Percentiles rank a stretch among this genome's conserved stretches.
phyloP scores from a whole-genome alignment of 2,329 filamentous ascomycete genomes.

The Drechmeria coniospora region DNA sequence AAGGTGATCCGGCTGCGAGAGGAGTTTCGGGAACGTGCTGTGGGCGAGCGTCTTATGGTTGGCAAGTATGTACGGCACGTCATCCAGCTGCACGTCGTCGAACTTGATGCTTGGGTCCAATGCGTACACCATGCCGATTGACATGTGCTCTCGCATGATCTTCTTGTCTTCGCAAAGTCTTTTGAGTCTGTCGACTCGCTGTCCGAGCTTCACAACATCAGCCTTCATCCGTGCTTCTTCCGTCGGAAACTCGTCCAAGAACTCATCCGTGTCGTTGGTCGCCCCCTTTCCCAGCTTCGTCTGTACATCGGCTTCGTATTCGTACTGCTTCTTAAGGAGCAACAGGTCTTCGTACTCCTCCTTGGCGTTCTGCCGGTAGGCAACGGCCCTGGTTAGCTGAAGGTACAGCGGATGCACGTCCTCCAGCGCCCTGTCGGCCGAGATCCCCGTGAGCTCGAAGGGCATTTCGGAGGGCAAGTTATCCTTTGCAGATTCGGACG shows the following conservation, averaged over 20 bases:
- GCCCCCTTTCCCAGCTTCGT: constrained; percentile 12
- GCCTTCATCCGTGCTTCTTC: constrained; percentile 18
- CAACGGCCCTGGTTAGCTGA: constrained; percentile 25
- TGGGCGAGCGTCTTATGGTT: constrained; percentile 18
- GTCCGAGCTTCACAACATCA: constrained; percentile 18
- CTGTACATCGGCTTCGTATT: constrained; percentile 21
- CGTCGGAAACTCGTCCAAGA: constrained; percentile 25
- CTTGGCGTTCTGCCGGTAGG: constrained; percentile 28
- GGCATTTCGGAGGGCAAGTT: constrained; percentile 11
- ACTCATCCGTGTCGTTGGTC: constrained; percentile 24
- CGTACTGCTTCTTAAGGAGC: constrained; percentile 20
- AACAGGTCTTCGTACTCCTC: constrained; percentile 31
- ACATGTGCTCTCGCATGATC: constrained; percentile 26
- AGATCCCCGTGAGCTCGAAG: constrained; percentile 19
- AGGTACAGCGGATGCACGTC: constrained; percentile 32
- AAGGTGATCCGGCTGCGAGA: constrained; percentile 33
- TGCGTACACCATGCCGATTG: constrained; percentile 21
- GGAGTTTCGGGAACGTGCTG: constrained; percentile 25
- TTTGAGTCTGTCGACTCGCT: constrained; percentile 19
- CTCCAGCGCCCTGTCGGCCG: constrained; percentile 16
- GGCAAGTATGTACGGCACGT: constrained; percentile 10
- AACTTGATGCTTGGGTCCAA: constrained; percentile 20
- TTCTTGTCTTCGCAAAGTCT: constrained; percentile 23
- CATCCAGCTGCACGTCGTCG: constrained; percentile 27
- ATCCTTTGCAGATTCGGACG: constrained; percentile 1